Percentiles rank a stretch among this genome's conserved stretches.
Conservation (phyloP, 805 yeast species). For the Kuraishia hungarica region DNA sequence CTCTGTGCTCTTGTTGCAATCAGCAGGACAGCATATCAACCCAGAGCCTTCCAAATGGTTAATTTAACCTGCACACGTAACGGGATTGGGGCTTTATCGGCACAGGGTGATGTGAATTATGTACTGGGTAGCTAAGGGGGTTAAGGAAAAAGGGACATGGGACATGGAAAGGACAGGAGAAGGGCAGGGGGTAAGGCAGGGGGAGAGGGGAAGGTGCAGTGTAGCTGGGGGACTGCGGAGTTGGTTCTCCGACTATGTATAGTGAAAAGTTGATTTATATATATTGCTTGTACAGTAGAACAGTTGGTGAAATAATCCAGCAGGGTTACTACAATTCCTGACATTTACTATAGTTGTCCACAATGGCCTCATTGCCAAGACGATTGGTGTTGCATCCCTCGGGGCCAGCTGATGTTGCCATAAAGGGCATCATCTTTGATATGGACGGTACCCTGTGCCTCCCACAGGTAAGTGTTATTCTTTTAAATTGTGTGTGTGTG, state of each 20-base stretch:
- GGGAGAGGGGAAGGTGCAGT: background rate
- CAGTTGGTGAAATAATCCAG: no score
- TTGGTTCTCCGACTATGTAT: no score
- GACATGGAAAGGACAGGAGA: background rate
- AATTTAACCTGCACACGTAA: background rate
- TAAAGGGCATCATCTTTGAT: constrained; percentile 50
- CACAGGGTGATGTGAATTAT: background rate
- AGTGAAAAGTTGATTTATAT: no score
- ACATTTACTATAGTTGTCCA: no score
- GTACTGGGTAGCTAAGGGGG: no score
- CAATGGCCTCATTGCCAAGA: background rate
- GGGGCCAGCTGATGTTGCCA: constrained; percentile 16
- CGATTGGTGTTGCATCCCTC: constrained; percentile 13
- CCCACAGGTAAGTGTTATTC: constrained; percentile 32
- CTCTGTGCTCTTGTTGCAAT: no score
- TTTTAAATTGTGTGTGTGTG: background rate
- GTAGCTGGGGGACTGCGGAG: no score
- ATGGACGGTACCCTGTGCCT: constrained; percentile 63
- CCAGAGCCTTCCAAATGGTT: background rate
- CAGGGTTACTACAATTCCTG: no score
- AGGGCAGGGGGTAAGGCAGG: background rate
- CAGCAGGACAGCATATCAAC: no score
- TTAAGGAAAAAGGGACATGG: no score
- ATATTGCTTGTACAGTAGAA: background rate
- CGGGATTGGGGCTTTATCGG: background rate